phyloP scores from a whole-genome alignment of 2,329 filamentous ascomycete species.

The Tolypocladium cylindrosporum region DNA sequence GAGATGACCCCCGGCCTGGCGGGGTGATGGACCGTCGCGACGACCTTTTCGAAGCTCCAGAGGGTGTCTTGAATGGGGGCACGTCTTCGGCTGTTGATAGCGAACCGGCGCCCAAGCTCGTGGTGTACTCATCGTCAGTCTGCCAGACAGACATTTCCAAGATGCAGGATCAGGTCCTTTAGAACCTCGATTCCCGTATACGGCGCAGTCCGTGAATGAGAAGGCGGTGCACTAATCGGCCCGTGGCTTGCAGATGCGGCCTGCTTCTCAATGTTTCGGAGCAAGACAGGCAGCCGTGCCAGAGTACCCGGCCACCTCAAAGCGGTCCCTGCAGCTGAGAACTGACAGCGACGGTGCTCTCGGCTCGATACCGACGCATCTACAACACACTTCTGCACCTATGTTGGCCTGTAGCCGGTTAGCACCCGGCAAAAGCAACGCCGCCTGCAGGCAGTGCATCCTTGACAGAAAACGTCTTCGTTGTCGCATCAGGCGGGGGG shows the following conservation, averaged over 20 bases:
- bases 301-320: not conserved
- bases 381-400: not conserved
- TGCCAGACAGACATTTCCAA: conserved; percentile 46
- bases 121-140: conserved; percentile 52
- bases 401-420: not conserved
- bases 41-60: conserved; percentile 51
- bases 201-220: not conserved
- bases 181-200: not conserved
- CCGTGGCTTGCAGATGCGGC: not conserved
- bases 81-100: conserved; percentile 61
- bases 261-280: not conserved
- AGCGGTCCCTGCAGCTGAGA: conserved; percentile 10
- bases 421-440: conserved; percentile 2
- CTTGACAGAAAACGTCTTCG: not conserved
- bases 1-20: conserved; percentile 47
- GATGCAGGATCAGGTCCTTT: not conserved
- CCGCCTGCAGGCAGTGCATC: not conserved
- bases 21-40: conserved; percentile 56
- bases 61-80: conserved; percentile 62
- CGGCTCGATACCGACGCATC: conserved; percentile 1
- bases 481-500: not conserved
- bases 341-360: conserved; percentile 3
- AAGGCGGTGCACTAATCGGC: not conserved
- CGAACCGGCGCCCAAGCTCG: conserved; percentile 41
- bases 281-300: conserved; percentile 4